Percentiles rank a stretch among this genome's conserved stretches.
phyloP scores from a whole-genome alignment of 163 green algal species.

The Scenedesmus sp. region DNA sequence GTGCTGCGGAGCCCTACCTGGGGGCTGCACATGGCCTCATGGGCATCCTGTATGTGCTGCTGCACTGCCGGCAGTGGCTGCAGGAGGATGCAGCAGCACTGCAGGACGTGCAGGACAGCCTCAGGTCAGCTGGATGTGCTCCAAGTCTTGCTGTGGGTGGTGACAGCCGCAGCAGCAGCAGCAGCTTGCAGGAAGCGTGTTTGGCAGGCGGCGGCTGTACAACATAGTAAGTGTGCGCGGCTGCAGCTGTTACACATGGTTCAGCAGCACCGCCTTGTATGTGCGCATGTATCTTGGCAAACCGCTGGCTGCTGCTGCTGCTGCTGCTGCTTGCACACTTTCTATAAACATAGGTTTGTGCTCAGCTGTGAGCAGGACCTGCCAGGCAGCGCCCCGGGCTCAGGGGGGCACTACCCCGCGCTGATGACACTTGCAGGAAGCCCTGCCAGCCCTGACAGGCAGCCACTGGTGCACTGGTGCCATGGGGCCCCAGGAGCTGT shows the following conservation, averaged over 20 bases:
- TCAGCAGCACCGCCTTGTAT: background rate
- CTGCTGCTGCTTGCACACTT: background rate
- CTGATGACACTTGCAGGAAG: conserved; percentile 23
- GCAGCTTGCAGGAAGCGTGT: background rate
- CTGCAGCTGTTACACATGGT: background rate
- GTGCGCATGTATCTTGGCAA: too few relatives aligned
- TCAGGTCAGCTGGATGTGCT: background rate
- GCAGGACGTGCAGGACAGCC: conserved; percentile 4
- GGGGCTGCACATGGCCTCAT: conserved; percentile 51
- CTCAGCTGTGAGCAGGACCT: conserved; percentile 19
- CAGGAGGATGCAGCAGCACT: background rate
- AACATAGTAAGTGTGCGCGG: background rate
- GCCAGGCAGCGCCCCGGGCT: background rate
- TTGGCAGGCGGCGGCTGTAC: too few relatives aligned
- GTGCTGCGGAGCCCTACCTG: conserved; percentile 35
- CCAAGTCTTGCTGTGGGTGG: background rate
- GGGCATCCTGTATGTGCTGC: conserved; percentile 51
- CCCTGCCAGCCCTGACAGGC: background rate
- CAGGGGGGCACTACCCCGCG: conserved; percentile 35
- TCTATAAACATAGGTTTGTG: background rate
- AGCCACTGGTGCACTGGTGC: conserved; percentile 76
- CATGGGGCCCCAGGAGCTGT: conserved; percentile 72
- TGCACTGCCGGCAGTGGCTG: conserved; percentile 28
- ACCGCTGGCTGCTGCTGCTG: background rate
- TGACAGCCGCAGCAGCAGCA: background rate